Evolutionary conservation across 208 protist genomes (phyloP).

Genomic region (Wallacemonas sp.): DNA sequence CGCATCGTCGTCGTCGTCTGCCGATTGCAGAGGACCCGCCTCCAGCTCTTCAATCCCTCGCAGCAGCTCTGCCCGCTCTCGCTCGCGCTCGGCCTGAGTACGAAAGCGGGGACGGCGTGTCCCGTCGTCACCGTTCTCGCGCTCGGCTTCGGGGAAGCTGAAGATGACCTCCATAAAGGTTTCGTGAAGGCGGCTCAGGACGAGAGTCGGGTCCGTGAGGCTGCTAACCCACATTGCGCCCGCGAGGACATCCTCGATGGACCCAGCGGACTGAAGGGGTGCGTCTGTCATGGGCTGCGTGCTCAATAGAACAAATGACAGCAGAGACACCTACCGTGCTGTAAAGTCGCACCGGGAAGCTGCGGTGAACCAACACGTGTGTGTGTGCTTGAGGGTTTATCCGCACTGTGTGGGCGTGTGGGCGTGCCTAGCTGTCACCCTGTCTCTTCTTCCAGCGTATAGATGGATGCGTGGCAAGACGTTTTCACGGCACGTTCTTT

Average conservation of each 20-base stretch:
- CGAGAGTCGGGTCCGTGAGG: conserved; percentile 65
- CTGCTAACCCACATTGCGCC: conserved; percentile 54
- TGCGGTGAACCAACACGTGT: too few relatives aligned
- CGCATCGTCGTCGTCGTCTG: conserved; percentile 26
- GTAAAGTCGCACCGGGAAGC: too few relatives aligned
- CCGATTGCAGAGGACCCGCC: conserved; percentile 3
- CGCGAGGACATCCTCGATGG: conserved; percentile 61
- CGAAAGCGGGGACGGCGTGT: conserved; percentile 20
- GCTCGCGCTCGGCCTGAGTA: conserved; percentile 57
- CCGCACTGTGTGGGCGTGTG: too few relatives aligned
- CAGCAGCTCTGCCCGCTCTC: conserved; percentile 48
- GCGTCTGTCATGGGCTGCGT: background rate
- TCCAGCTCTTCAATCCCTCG: conserved; percentile 23
- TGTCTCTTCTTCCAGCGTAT: too few relatives aligned
- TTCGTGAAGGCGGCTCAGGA: conserved; percentile 57
- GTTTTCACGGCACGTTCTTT: too few relatives aligned
- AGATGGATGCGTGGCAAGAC: too few relatives aligned
- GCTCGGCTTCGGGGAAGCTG: conserved; percentile 26
- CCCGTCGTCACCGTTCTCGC: conserved; percentile 8
- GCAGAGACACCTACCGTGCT: too few relatives aligned
- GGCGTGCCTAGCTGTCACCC: too few relatives aligned
- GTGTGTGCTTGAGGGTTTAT: too few relatives aligned
- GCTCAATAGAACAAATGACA: too few relatives aligned
- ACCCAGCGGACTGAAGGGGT: background rate
- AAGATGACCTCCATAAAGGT: conserved; percentile 78